Evolutionary conservation across 225 moss, liverwort and hornwort genomes (phyloP).

Genomic region (Anthoceros angustus): DNA sequence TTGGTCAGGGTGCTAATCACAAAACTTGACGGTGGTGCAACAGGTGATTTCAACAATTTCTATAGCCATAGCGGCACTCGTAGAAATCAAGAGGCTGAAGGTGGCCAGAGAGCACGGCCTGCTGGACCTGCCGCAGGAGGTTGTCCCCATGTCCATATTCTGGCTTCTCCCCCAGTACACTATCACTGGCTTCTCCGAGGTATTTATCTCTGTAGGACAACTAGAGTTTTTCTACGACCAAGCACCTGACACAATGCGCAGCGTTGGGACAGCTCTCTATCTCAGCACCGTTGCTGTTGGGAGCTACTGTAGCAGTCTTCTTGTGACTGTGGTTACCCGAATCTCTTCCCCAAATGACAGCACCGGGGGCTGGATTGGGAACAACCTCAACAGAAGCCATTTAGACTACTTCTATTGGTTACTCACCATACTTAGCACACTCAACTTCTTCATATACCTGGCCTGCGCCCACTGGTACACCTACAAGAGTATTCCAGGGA

Average conservation of each 20-base stretch:
- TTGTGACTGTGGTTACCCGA: conserved; percentile 74
- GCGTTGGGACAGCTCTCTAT: conserved; percentile 83
- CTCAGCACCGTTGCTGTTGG: conserved; percentile 99
- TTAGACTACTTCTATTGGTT: conserved; percentile 99
- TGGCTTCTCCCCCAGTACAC: conserved; percentile 97
- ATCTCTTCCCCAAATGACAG: conserved; percentile 40
- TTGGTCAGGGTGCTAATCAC: too few relatives aligned
- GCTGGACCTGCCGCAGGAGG: conserved; percentile 5
- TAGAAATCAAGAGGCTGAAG: conserved; percentile 72
- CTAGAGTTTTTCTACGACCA: conserved; percentile 99
- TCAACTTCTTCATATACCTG: conserved; percentile 46
- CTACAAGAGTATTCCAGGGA: conserved; percentile 39
- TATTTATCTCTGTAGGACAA: conserved; percentile 94
- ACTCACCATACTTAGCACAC: conserved; percentile 50
- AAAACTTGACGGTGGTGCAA: too few relatives aligned
- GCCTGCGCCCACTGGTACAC: conserved; percentile 53
- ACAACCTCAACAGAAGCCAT: conserved; percentile 67
- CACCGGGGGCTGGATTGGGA: conserved; percentile 98
- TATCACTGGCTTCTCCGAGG: conserved; percentile 79
- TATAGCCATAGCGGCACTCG: conserved; percentile 67
- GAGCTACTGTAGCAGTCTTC: conserved; percentile 83
- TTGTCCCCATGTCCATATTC: conserved; percentile 82
- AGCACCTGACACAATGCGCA: conserved; percentile 94
- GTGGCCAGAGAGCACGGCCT: conserved; percentile 20
- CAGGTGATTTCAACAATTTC: conserved; percentile 59